A percentile compares a stretch with the other conserved stretches of the same genome.
These are phyloP conservation scores for Closterium sp. DNA, from an alignment of 139 green algal species.

Conservation along the genomic window DNA sequence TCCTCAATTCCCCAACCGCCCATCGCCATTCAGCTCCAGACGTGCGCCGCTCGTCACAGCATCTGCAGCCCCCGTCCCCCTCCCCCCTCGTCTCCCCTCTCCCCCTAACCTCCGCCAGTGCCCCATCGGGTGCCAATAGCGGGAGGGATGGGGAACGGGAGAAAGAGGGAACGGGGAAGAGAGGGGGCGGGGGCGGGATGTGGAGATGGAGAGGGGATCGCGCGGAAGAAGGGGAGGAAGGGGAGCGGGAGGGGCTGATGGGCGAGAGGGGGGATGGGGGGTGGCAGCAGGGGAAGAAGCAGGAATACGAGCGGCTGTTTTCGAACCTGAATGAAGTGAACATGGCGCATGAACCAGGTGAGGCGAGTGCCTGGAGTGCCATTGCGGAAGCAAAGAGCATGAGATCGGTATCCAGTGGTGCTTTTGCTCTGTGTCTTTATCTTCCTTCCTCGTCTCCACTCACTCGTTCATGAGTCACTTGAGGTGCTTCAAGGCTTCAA, in stretches of 20 bases:
- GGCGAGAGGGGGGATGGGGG: not conserved
- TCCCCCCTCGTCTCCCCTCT: not conserved
- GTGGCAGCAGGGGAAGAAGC: not conserved
- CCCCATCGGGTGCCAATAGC: not conserved
- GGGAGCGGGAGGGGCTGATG: not conserved
- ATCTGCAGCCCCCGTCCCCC: not conserved
- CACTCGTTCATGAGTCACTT: no score
- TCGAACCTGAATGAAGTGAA: slow-evolving; percentile 27
- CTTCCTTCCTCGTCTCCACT: no score
- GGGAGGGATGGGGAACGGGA: not conserved
- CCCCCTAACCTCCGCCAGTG: not conserved
- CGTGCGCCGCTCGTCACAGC: no score
- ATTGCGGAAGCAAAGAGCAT: no score
- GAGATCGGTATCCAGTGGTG: no score
- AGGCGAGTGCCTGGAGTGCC: not conserved
- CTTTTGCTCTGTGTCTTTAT: no score
- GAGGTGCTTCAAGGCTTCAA: no score
- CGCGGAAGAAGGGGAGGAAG: not conserved
- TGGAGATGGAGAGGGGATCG: not conserved
- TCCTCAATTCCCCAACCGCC: no score
- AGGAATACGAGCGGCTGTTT: slow-evolving; percentile 21
- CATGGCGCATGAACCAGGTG: slow-evolving; percentile 16
- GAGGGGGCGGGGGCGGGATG: not conserved
- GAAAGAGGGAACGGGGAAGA: not conserved
- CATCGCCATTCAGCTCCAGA: not conserved